These are phyloP conservation scores for Goffeauzyma gilvescens DNA, from an alignment of 768 basidiomycete species.

Conservation along the genomic window DNA sequence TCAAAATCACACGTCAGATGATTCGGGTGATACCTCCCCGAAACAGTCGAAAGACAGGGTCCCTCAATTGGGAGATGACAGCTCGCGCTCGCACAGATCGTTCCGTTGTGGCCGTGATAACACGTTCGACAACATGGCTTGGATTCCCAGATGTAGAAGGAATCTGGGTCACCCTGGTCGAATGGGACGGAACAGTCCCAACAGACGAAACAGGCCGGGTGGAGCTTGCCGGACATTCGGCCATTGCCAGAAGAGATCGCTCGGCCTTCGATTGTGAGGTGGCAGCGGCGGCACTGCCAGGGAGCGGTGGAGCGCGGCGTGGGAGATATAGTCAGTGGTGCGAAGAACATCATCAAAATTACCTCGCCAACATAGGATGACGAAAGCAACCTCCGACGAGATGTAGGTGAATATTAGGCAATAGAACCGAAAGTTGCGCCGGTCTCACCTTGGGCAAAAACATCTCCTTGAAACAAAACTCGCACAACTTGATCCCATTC, in stretches of 20 bases:
- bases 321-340: no score
- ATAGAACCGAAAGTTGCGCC: no score
- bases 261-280: constrained; percentile 67
- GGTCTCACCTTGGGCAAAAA: constrained; percentile 78
- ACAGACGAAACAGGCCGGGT: constrained; percentile 79
- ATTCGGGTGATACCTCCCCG: constrained; percentile 70
- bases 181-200: constrained; percentile 69
- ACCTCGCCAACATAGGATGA: no score
- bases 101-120: constrained; percentile 80
- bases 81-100: constrained; percentile 55
- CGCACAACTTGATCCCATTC: constrained; percentile 70
- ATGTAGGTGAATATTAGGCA: no score
- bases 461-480: constrained; percentile 86
- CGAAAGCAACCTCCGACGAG: no score
- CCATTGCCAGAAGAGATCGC: constrained; percentile 83
- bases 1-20: constrained; percentile 70
- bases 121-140: constrained; percentile 81
- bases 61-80: constrained; percentile 87
- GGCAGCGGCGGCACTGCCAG: constrained; percentile 68
- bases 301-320: no score
- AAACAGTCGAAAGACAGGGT: constrained; percentile 69
- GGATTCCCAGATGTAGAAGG: constrained; percentile 78
- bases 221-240: constrained; percentile 89
- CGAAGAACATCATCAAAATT: no score
- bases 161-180: constrained; percentile 70